Conservation (phyloP, 176 grass and related monocot species). For the Aegilops umbellulata region DNA sequence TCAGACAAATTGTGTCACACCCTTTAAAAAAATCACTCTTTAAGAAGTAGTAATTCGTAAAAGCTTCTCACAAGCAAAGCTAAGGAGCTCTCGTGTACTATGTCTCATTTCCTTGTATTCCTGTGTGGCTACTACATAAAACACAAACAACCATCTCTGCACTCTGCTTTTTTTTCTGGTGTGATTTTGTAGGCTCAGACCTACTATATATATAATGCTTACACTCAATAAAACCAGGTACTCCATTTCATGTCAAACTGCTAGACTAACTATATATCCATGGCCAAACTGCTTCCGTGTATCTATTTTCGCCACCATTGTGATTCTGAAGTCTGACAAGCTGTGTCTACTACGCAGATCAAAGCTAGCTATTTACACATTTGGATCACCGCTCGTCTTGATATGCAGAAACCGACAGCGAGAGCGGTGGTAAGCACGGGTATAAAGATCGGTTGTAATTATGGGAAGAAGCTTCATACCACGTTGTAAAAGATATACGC, state of each 20-base stretch:
- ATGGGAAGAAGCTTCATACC: constrained; percentile 51
- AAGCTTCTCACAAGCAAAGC: not conserved
- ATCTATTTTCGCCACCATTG: not conserved
- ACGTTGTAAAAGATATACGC: constrained; percentile 90
- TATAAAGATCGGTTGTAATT: not conserved
- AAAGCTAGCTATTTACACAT: constrained; percentile 21
- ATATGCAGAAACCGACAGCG: not conserved
- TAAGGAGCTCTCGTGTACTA: not conserved
- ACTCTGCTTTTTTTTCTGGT: not conserved
- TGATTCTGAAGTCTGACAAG: not conserved
- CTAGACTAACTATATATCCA: constrained; percentile 4
- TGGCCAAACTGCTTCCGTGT: not conserved
- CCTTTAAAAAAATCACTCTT: not conserved
- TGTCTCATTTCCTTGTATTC: not conserved
- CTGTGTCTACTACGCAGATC: not conserved
- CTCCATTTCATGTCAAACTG: constrained; percentile 20
- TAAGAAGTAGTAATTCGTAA: not conserved
- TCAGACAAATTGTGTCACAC: not conserved
- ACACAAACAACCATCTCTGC: constrained; percentile 17
- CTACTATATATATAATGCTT: not conserved
- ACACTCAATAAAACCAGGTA: not conserved
- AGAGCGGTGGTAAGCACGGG: not conserved
- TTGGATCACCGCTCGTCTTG: not conserved
- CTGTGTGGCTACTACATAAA: not conserved
- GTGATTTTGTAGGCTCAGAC: not conserved